Evolutionary conservation across 176 grass and related monocot genomes (phyloP).

Genomic region (Elaeis guineensis): DNA sequence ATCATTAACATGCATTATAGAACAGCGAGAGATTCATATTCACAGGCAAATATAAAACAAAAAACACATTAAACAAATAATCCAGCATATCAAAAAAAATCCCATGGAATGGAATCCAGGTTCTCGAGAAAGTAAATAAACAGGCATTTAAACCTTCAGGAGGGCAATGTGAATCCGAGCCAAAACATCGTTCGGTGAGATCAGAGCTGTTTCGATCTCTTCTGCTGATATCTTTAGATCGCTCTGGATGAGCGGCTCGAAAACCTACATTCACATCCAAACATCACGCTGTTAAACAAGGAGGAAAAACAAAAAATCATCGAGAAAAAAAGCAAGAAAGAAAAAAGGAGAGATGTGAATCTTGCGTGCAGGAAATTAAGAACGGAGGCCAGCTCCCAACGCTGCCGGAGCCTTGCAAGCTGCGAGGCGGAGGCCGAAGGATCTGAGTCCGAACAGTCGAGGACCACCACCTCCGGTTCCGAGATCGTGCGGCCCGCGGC

Average conservation of each 20-base stretch:
- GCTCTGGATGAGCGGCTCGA: conserved; percentile 66
- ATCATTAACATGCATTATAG: too few relatives aligned
- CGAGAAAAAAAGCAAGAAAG: neutral
- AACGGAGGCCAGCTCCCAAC: conserved; percentile 91
- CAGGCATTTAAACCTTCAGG: conserved; percentile 47
- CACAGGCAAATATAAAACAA: too few relatives aligned
- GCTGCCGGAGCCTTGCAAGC: conserved; percentile 35
- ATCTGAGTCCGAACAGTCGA: too few relatives aligned
- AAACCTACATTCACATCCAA: conserved; percentile 40
- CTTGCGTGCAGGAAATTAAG: conserved; percentile 65
- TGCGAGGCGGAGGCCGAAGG: neutral
- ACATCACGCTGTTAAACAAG: neutral
- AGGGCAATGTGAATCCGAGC: conserved; percentile 65
- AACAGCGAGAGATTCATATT: too few relatives aligned
- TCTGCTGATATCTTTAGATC: conserved; percentile 56
- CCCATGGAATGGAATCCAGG: too few relatives aligned
- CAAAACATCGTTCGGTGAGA: conserved; percentile 36
- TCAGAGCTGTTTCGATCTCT: conserved; percentile 74
- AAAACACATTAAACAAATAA: too few relatives aligned
- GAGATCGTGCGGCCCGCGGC: too few relatives aligned
- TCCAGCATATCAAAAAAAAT: too few relatives aligned
- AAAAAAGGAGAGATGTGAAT: neutral
- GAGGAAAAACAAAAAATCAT: conserved; percentile 9
- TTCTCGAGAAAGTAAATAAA: too few relatives aligned
- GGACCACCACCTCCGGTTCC: too few relatives aligned